Evolutionary conservation across 1,284 basidiomycete genomes (phyloP).

Genomic region (Puccinia triticina): DNA sequence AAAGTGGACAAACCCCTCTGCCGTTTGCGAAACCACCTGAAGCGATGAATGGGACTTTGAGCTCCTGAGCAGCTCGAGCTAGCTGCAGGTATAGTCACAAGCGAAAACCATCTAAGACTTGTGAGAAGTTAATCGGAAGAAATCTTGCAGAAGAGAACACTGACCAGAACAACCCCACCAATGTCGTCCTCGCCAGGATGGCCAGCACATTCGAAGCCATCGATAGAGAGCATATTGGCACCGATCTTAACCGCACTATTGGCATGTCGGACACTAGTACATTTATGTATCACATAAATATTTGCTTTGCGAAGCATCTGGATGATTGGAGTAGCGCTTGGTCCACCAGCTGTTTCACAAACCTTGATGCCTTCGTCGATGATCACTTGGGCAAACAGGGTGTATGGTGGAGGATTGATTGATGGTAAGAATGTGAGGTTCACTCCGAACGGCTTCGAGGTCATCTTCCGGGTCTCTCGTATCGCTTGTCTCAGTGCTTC

Average conservation of each 20-base stretch:
- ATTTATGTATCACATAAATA: conserved; percentile 77
- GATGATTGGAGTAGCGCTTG: conserved; percentile 45
- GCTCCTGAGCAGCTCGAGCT: conserved; percentile 81
- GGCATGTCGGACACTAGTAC: conserved; percentile 67
- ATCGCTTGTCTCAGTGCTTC: conserved; percentile 83
- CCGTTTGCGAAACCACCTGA: conserved; percentile 66
- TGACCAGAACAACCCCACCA: conserved; percentile 81
- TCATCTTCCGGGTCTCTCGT: conserved; percentile 67
- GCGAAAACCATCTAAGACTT: neutral
- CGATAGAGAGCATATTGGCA: conserved; percentile 82
- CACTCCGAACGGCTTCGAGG: conserved; percentile 67
- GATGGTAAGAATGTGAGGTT: conserved; percentile 87
- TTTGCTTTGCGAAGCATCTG: conserved; percentile 24
- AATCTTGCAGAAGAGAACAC: neutral
- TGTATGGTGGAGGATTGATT: conserved; percentile 89
- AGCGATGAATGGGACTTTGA: conserved; percentile 82
- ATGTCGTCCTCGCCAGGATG: conserved; percentile 96
- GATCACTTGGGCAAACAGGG: conserved; percentile 62
- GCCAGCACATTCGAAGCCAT: conserved; percentile 77
- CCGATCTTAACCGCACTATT: conserved; percentile 64
- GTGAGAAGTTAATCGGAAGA: neutral
- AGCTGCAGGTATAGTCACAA: neutral
- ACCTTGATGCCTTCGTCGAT: conserved; percentile 62
- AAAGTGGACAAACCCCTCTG: conserved; percentile 35
- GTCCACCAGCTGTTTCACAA: conserved; percentile 85